Conservation (phyloP, 2,329 filamentous ascomycete genomes). For the Phyllosticta citribraziliensis region DNA sequence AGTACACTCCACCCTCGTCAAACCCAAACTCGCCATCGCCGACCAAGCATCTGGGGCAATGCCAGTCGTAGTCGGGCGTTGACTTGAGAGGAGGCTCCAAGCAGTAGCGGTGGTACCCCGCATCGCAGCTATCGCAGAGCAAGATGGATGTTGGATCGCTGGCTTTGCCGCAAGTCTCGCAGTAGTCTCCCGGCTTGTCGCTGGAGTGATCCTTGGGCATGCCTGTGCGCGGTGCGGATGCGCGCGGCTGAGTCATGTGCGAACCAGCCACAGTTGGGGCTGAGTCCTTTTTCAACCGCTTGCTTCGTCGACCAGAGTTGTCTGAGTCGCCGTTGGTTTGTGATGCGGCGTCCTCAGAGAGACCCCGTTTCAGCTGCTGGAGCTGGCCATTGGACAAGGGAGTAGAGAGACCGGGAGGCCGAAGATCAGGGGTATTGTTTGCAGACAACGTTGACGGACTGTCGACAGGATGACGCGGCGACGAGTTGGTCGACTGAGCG, state of each 20-base stretch:
- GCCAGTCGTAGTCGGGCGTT: slow-evolving; percentile 82
- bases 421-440: slow-evolving; percentile 56
- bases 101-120: slow-evolving; percentile 77
- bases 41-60: slow-evolving; percentile 88
- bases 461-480: slow-evolving; percentile 50
- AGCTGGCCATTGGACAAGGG: slow-evolving; percentile 43
- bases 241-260: slow-evolving; percentile 90
- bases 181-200: slow-evolving; percentile 53
- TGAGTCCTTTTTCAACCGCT: slow-evolving; percentile 73
- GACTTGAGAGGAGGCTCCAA: slow-evolving; percentile 74
- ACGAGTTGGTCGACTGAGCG: slow-evolving; percentile 46
- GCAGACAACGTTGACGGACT: slow-evolving; percentile 51
- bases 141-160: slow-evolving; percentile 64
- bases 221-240: slow-evolving; percentile 52
- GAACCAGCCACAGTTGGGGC: slow-evolving; percentile 84
- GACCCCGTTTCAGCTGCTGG: slow-evolving; percentile 65
- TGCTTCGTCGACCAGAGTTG: slow-evolving; percentile 61
- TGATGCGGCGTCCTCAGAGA: slow-evolving; percentile 45
- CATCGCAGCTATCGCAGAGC: slow-evolving; percentile 84
- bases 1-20: slow-evolving; percentile 92
- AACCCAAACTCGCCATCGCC: slow-evolving; percentile 96
- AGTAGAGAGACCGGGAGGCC: slow-evolving; percentile 37
- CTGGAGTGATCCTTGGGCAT: slow-evolving; percentile 38
- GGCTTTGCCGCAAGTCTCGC: slow-evolving; percentile 74
- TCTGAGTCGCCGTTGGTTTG: slow-evolving; percentile 48